These are phyloP conservation scores for Colletotrichum scovillei DNA, from an alignment of 2,329 filamentous ascomycete species.

Conservation along the genomic window DNA sequence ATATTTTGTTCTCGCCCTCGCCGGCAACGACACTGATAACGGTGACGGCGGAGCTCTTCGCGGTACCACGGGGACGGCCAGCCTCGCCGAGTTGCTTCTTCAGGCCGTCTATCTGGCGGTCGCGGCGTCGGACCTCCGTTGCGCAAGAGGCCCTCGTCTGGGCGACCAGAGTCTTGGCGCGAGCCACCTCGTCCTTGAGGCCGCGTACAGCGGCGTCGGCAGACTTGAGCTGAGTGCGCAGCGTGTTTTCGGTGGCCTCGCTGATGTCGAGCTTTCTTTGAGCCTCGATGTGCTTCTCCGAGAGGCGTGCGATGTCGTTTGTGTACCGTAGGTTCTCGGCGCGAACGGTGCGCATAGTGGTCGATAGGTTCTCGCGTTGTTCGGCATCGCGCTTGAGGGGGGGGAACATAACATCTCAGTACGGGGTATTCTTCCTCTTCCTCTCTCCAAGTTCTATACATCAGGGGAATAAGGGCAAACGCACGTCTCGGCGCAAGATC, in stretches of 20 bases:
- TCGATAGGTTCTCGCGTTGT: slow-evolving; percentile 84
- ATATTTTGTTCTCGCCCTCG: slow-evolving; percentile 59
- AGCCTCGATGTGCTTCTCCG: slow-evolving; percentile 64
- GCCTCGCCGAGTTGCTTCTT: slow-evolving; percentile 87
- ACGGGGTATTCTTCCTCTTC: not conserved
- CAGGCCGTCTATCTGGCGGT: slow-evolving; percentile 87
- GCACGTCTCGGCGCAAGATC: slow-evolving; percentile 87
- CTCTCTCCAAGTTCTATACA: not conserved
- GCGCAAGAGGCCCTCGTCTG: slow-evolving; percentile 89
- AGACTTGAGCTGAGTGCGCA: slow-evolving; percentile 76
- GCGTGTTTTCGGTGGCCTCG: slow-evolving; percentile 77
- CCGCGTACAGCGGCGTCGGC: slow-evolving; percentile 79
- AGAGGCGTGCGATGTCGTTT: slow-evolving; percentile 71
- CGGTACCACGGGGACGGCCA: slow-evolving; percentile 69
- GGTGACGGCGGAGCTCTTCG: slow-evolving; percentile 64
- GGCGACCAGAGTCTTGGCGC: slow-evolving; percentile 81
- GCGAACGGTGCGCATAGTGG: slow-evolving; percentile 80
- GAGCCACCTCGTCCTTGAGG: slow-evolving; percentile 86
- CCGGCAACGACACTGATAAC: slow-evolving; percentile 69
- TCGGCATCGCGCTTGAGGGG: slow-evolving; percentile 83
- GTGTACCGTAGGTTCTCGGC: slow-evolving; percentile 80
- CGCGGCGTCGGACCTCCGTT: slow-evolving; percentile 90
- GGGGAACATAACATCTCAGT: slow-evolving; percentile 19
- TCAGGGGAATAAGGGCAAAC: slow-evolving; percentile 44
- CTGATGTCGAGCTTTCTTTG: slow-evolving; percentile 66